Percentiles rank a stretch among this genome's conserved stretches.
Conservation (phyloP, 176 grass and related monocot genomes). For the Triticum turgidum region DNA sequence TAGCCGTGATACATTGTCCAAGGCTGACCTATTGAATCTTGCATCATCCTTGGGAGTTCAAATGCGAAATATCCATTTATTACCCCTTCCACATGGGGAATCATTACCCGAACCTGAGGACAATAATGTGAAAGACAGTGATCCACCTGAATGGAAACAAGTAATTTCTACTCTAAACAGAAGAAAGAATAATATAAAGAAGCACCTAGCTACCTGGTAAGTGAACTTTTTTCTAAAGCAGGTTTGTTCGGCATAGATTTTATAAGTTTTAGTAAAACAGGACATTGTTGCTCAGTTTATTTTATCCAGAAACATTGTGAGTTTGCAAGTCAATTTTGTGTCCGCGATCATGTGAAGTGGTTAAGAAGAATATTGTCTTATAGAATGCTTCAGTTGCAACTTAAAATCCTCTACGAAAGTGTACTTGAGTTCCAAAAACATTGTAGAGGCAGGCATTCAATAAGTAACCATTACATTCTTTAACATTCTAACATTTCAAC, state of each 20-base stretch:
- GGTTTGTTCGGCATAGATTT: constrained; percentile 16
- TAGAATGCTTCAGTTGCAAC: not conserved
- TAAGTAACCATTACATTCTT: not conserved
- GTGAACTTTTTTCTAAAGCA: not conserved
- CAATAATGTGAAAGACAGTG: constrained; percentile 12
- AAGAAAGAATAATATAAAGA: constrained; percentile 65
- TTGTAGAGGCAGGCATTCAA: not conserved
- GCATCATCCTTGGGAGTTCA: constrained; percentile 93
- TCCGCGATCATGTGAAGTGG: not conserved
- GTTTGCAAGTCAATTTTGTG: not conserved
- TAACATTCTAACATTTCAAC: constrained; percentile 17
- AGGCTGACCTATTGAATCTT: constrained; percentile 64
- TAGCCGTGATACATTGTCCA: constrained; percentile 74
- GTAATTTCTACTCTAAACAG: constrained; percentile 54
- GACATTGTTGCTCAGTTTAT: not conserved
- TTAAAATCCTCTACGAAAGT: not conserved
- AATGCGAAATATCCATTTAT: constrained; percentile 74
- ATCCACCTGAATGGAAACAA: constrained; percentile 66
- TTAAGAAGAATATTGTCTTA: constrained; percentile 23
- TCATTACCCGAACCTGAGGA: constrained; percentile 21
- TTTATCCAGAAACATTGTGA: not conserved
- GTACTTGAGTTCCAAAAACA: constrained; percentile 4
- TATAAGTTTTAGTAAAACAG: constrained; percentile 15
- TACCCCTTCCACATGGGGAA: constrained; percentile 54
- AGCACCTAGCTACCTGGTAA: constrained; percentile 73